Evolutionary conservation across 192 early-diverging fungal genomes (phyloP).

Genomic region (Physocladia obscura): DNA sequence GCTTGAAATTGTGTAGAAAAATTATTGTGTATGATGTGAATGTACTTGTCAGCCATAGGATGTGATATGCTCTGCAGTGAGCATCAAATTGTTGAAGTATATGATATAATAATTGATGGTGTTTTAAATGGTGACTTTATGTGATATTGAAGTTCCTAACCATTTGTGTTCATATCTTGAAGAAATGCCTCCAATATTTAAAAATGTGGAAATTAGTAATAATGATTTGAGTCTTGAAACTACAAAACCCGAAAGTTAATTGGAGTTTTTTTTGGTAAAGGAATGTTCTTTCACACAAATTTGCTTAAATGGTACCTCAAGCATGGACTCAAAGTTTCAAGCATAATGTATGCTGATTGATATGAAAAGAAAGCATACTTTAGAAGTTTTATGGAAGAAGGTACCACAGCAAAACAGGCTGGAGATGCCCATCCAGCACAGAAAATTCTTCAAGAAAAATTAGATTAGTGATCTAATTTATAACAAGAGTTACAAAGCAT

Average conservation of each 20-base stretch:
- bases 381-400: constrained; percentile 15
- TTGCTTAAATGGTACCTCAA: constrained; percentile 6
- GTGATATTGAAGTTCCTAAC: constrained; percentile 18
- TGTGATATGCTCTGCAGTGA: neutral
- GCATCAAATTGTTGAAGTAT: neutral
- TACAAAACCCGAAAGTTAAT: neutral
- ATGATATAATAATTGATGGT: neutral
- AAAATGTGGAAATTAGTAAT: constrained; percentile 6
- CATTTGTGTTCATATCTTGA: neutral
- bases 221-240: constrained; percentile 5
- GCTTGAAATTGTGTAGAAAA: neutral
- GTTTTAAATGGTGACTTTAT: constrained; percentile 1
- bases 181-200: constrained; percentile 1
- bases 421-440: neutral
- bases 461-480: too few species aligned
- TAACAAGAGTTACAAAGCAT: too few species aligned
- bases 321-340: neutral
- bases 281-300: constrained; percentile 4
- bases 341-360: neutral
- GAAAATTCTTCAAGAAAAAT: too few species aligned
- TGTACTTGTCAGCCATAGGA: neutral
- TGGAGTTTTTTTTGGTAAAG: constrained; percentile 8
- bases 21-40: neutral
- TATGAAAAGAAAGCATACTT: constrained; percentile 2
- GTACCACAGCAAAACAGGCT: neutral